Evolutionary conservation across 352 stramenopile species (phyloP), one percentile per base, ranked within the genome.

Genomic region (Pilasporangium apinafurcum): DNA sequence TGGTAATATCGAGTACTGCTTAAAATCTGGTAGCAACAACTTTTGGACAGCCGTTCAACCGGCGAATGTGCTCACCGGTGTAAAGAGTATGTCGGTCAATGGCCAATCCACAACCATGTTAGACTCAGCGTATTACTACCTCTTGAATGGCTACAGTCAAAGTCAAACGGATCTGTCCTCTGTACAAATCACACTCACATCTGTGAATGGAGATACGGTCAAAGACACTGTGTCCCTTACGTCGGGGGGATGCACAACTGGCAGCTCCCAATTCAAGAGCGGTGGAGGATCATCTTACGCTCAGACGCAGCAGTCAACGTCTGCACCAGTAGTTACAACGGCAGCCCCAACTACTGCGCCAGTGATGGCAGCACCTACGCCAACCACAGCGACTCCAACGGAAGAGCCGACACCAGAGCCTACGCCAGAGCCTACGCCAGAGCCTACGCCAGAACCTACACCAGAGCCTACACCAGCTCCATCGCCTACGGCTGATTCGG

Each of bases 81-180:
- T 90, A 14, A 34, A 65, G 37, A 80, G 62, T 26, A 63, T 90
- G 46, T 75, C 48, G 35, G 67, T 90, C 49, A 83, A 85, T 39
- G 69, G 65, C 14, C 48, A 48, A 12, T n/a, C 51, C 8, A 83
- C 69, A 13, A 81, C 55, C 4, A 87, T 87, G 67, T 39, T 90
- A 18, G 61, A 64, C 40, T 72, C 69, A 16, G 78, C 74, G 8
- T 88, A 79, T 51, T 88, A 86, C 56, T 89, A 77, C 53, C 21
- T 79, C 12, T 43, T 81, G 17, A 44, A 70, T 20, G 32, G 61
- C 37, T 10, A 36, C 42, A 34, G 51, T 22, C 18, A 61, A 33
- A 17, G 21, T n/a, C 39, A 52, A 21, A 29, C 22, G 16, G 60
- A 83, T 42, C 55, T 83, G 5, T 64, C 59, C n/a, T 50, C 53